Conservation (phyloP, 495 filamentous ascomycete species). For the Corynascus novoguineensis region DNA sequence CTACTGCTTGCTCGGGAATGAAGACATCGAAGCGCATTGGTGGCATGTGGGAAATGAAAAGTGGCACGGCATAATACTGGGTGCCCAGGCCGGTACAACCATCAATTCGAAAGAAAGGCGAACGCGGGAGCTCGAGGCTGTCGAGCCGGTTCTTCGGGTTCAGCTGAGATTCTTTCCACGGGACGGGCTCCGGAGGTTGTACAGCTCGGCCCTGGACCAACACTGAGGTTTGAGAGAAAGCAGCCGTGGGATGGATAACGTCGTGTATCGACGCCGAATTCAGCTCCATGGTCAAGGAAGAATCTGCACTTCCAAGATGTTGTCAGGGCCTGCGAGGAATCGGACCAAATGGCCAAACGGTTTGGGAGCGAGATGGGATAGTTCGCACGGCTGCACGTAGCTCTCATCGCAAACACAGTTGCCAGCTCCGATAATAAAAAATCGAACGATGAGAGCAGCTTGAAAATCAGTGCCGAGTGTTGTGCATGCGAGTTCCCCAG, state of each 20-base stretch:
- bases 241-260: conserved; percentile 47
- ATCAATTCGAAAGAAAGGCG: conserved; percentile 44
- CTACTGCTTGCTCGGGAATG: conserved; percentile 36
- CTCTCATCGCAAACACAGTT: no score
- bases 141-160: conserved; percentile 50
- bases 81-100: conserved; percentile 47
- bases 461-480: no score
- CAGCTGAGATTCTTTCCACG: conserved; percentile 39
- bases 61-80: conserved; percentile 43
- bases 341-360: no score
- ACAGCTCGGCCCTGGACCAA: neutral
- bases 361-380: no score
- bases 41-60: conserved; percentile 35
- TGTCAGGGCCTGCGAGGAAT: no score
- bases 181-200: neutral
- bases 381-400: no score
- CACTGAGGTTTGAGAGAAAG: conserved; percentile 29
- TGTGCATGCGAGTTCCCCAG: no score
- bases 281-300: conserved; percentile 41
- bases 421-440: no score
- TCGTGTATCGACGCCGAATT: conserved; percentile 38
- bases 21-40: conserved; percentile 48
- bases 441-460: no score
- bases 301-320: no score
- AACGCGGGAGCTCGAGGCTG: conserved; percentile 37